Evolutionary conservation across 2,329 filamentous ascomycete genomes (phyloP), one percentile per base, ranked within the genome.

Genomic region (Penicillium psychrosexuale): DNA sequence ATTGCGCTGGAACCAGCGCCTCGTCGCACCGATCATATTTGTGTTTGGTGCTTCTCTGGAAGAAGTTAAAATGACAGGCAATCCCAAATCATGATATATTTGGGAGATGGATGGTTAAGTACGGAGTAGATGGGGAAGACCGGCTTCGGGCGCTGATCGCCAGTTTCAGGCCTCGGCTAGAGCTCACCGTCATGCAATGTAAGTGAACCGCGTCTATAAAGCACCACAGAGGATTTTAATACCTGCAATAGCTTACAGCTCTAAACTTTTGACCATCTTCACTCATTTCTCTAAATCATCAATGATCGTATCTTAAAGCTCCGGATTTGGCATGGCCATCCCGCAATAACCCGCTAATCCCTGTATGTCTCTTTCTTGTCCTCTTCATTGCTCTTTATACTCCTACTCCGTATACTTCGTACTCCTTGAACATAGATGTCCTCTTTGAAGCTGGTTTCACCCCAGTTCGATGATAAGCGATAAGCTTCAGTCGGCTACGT

Each of bases 1-100:
- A 79, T 99, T 96, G 77, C 91, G 90, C 77, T 86, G 86, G 72
- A 97, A 81, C 92, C 94, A 99, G 80, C 86, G 88, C 79, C 90
- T 88, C 67, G 90, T 89, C 65, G 90, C 86, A 69, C 79, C 77
- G 74, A 87, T 82, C 85, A 87, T 87, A 57, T 58, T 34, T 53
- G 28, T 53, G 38, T 34, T 15, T 47, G 44, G 24, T 56, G 17
- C 39, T 45, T 45, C 43, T 51, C 39, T 30, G 1, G n/a, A 40
- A 30, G 31, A 49, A 49, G 4, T 43, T 12, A 17, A 33, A 38
- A 30, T 58, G 28, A 19, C 8, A 19, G 15, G 15, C 28, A 11
- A 31, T 11, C 15, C 38, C 19, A 51, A 48, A 51, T 36, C 55
- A 52, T 56, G 48, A 44, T 53, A 51, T 28, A 42, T 44, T 11